Conservation (phyloP, 73 alveolate species). For the Stentor roeselii region DNA sequence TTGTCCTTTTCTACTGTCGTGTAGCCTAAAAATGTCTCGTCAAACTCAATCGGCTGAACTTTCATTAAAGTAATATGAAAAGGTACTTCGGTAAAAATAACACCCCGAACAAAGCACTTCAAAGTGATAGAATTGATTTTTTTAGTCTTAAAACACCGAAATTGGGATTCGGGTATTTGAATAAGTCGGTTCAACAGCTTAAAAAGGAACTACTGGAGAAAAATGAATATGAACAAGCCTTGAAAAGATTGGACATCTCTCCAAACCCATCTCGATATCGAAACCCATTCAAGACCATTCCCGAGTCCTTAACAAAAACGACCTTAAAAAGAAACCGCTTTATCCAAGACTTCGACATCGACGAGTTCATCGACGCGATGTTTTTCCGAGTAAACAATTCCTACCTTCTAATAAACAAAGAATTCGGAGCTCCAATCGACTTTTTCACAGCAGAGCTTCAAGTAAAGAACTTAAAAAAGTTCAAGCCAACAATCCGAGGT, state of each 20-base stretch:
- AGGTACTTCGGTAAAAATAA: background rate
- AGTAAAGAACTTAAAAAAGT: background rate
- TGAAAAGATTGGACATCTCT: constrained; percentile 14
- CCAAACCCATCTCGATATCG: background rate
- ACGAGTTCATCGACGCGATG: constrained; percentile 18
- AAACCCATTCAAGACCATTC: background rate
- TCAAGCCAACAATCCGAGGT: background rate
- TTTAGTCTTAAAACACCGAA: background rate
- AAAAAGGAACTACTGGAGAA: background rate
- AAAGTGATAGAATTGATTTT: background rate
- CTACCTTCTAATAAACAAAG: constrained; percentile 1
- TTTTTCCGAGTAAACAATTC: background rate
- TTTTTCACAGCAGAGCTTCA: background rate
- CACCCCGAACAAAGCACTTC: background rate
- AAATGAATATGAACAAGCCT: background rate
- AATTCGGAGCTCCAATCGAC: background rate
- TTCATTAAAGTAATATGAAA: background rate
- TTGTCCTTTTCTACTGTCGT: background rate
- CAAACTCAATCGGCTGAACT: background rate
- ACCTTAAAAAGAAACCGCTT: background rate
- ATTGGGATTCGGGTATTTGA: background rate
- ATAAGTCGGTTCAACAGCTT: background rate
- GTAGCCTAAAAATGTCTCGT: background rate
- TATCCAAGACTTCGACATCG: background rate
- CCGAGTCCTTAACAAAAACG: background rate